These are phyloP conservation scores for Fusarium continuum DNA, from an alignment of 2,329 filamentous ascomycete species.

Conservation along the genomic window DNA sequence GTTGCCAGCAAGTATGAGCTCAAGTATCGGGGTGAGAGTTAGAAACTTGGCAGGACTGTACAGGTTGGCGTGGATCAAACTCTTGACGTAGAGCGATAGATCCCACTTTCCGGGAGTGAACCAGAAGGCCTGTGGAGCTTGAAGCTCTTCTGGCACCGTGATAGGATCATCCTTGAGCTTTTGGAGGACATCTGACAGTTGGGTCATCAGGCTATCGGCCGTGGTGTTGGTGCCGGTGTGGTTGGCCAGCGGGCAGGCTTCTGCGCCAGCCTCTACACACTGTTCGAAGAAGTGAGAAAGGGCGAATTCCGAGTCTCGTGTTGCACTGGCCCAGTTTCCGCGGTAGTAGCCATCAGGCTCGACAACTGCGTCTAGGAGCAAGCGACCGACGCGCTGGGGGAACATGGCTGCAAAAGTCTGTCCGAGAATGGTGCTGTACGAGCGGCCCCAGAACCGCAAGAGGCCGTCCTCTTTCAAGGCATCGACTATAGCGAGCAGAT, in stretches of 20 bases:
- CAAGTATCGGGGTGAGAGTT: not conserved
- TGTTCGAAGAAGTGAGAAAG: not conserved
- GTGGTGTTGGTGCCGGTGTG: not conserved
- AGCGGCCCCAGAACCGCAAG: slow-evolving; percentile 49
- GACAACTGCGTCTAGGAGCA: slow-evolving; percentile 24
- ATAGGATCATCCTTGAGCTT: not conserved
- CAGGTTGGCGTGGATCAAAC: not conserved
- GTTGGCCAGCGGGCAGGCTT: not conserved
- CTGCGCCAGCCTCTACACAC: not conserved
- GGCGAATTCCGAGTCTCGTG: not conserved
- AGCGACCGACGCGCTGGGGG: slow-evolving; percentile 34
- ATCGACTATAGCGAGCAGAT: slow-evolving; percentile 53
- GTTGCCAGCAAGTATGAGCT: not conserved
- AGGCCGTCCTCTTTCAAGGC: slow-evolving; percentile 48
- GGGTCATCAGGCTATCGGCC: not conserved
- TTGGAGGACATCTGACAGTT: not conserved
- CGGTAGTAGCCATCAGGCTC: not conserved
- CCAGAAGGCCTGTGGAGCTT: not conserved
- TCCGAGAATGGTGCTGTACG: slow-evolving; percentile 38
- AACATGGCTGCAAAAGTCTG: slow-evolving; percentile 37
- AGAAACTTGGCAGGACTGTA: not conserved
- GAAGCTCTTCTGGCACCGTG: not conserved
- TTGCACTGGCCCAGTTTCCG: not conserved
- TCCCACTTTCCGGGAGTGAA: not conserved
- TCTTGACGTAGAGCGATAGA: not conserved